phyloP scores from a whole-genome alignment of 768 basidiomycete genomes.

The Termitomyces sp. region DNA sequence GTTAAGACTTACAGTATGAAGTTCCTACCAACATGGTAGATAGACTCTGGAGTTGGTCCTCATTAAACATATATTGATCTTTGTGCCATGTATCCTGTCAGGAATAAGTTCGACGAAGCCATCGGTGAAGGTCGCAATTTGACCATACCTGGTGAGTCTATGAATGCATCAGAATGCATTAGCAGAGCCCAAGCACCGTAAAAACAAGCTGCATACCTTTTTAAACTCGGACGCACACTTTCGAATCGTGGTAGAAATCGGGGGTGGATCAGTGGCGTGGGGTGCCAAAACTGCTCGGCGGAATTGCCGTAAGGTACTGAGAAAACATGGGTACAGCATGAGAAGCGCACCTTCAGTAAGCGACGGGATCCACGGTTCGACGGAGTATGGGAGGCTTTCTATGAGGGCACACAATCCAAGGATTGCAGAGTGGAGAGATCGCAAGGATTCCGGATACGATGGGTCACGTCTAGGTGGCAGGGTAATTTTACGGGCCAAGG shows the following conservation, averaged over 20 bases:
- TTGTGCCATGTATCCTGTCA: constrained; percentile 87
- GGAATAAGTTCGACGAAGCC: constrained; percentile 14
- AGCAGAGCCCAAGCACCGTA: constrained; percentile 13
- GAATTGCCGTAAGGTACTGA: constrained; percentile 13
- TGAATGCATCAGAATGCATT: constrained; percentile 4
- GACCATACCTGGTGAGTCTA: constrained; percentile 62
- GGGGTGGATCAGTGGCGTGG: constrained; percentile 83
- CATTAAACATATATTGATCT: constrained; percentile 83
- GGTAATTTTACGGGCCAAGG: constrained; percentile 55
- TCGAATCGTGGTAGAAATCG: constrained; percentile 87
- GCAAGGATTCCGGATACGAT: constrained; percentile 68
- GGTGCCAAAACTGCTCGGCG: constrained; percentile 58
- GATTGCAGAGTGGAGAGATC: constrained; percentile 82
- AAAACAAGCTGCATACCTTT: constrained; percentile 49
- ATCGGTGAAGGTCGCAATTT: constrained; percentile 10
- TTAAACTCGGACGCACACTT: constrained; percentile 85
- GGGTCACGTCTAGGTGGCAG: constrained; percentile 72
- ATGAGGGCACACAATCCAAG: constrained; percentile 88
- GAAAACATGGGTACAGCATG: neutral
- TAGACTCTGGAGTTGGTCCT: constrained; percentile 85
- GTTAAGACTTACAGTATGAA: constrained; percentile 67
- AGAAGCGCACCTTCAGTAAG: constrained; percentile 64
- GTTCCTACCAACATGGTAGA: constrained; percentile 90
- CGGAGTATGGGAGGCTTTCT: constrained; percentile 92
- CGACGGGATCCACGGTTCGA: constrained; percentile 87